Evolutionary conservation across 805 yeast genomes (phyloP).

Genomic region (Torulaspora indica): DNA sequence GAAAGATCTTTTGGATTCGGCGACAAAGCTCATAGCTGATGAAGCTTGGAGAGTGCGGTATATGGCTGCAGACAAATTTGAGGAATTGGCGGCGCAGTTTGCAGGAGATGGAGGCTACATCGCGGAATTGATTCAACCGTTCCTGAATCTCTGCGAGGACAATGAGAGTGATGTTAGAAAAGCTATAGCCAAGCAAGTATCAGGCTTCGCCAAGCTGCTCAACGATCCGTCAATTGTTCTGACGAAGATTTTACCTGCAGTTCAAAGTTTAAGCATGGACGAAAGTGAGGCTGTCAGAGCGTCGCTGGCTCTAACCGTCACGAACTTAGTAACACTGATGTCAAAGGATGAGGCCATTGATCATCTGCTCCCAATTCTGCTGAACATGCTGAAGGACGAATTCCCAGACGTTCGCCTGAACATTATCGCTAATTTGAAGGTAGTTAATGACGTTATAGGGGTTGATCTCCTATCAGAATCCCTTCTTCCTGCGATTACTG

Average conservation of each 20-base stretch:
- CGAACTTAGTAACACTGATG: conserved; percentile 79
- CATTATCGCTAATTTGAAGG: conserved; percentile 85
- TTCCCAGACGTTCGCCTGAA: conserved; percentile 94
- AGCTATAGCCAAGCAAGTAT: conserved; percentile 87
- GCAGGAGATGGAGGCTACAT: conserved; percentile 52
- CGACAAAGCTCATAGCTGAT: conserved; percentile 72
- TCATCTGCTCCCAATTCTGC: conserved; percentile 76
- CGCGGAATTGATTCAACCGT: conserved; percentile 49
- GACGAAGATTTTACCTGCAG: conserved; percentile 72
- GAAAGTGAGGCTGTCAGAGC: conserved; percentile 91
- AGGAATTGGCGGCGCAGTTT: conserved; percentile 62
- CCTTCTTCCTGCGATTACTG: conserved; percentile 90
- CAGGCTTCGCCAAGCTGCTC: conserved; percentile 60
- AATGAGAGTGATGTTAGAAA: conserved; percentile 95
- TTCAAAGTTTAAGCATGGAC: conserved; percentile 80
- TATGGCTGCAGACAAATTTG: conserved; percentile 94
- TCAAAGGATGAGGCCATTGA: conserved; percentile 82
- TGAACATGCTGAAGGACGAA: conserved; percentile 93
- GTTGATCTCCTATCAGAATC: conserved; percentile 81
- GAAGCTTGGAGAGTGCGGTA: conserved; percentile 98
- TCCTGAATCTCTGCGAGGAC: conserved; percentile 77
- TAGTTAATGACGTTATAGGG: conserved; percentile 92
- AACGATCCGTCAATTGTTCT: conserved; percentile 48
- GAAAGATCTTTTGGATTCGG: conserved; percentile 56
- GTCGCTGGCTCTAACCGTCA: conserved; percentile 82